Percentiles rank a stretch among this genome's conserved stretches.
Conservation (phyloP, 2,329 filamentous ascomycete genomes). For the Cryphonectria parasitica region DNA sequence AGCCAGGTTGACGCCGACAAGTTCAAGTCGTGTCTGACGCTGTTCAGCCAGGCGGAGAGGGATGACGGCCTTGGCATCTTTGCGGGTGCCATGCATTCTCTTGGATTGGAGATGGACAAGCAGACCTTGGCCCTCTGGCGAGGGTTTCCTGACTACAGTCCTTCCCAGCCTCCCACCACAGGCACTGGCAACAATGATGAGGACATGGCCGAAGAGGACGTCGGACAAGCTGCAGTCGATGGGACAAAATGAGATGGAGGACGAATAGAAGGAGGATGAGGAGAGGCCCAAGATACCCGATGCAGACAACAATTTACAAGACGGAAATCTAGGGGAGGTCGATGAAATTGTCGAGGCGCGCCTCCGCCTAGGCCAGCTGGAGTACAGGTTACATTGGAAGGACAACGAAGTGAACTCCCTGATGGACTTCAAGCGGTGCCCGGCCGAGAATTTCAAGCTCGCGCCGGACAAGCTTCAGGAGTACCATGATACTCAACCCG, state of each 20-base stretch:
- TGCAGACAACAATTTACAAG: background rate
- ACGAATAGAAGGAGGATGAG: background rate
- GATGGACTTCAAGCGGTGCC: background rate
- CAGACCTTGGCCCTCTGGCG: background rate
- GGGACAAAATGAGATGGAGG: background rate
- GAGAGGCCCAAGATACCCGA: background rate
- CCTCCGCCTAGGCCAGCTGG: background rate
- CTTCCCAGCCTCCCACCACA: too few relatives aligned
- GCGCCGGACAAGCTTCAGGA: background rate
- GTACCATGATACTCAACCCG: background rate
- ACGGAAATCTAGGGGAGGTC: too few relatives aligned
- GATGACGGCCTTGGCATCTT: background rate
- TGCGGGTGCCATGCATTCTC: background rate
- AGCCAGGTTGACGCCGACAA: background rate
- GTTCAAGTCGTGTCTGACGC: slow-evolving; percentile 20
- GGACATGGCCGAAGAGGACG: background rate
- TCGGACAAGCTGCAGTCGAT: background rate
- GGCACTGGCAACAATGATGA: background rate
- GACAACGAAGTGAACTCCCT: background rate
- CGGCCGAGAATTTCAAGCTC: background rate
- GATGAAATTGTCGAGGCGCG: background rate
- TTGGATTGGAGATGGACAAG: background rate
- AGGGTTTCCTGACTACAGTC: background rate
- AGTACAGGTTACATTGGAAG: background rate
- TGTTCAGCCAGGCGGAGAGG: slow-evolving; percentile 11